Conservation (phyloP, 2,329 filamentous ascomycete genomes). For the Rhynchosporium graminicola region DNA sequence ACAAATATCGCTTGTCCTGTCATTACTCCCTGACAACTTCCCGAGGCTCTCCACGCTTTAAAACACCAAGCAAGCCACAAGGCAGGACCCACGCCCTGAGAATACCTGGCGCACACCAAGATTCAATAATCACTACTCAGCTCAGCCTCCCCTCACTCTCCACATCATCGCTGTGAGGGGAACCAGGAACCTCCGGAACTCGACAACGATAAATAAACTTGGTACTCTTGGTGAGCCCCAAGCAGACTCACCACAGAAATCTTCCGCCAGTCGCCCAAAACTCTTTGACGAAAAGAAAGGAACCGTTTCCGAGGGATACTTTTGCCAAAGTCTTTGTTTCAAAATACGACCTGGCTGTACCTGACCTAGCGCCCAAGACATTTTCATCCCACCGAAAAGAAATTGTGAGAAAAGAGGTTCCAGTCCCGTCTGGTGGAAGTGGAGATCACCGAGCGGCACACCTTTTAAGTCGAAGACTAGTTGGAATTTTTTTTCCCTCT, state of each 20-base stretch:
- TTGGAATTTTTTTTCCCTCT: no score
- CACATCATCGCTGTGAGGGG: background rate
- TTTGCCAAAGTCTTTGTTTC: no score
- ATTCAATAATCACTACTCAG: background rate
- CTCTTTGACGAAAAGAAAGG: no score
- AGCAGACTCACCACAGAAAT: background rate
- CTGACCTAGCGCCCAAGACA: no score
- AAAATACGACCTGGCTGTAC: no score
- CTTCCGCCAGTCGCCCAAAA: background rate
- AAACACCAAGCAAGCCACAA: conserved; percentile 14
- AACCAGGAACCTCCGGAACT: background rate
- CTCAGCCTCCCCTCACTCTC: background rate
- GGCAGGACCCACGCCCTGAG: background rate
- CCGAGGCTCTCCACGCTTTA: background rate
- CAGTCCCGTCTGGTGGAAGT: no score
- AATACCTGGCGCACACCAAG: background rate
- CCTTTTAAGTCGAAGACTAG: no score
- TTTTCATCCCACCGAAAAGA: no score
- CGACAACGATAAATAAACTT: background rate
- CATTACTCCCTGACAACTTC: background rate
- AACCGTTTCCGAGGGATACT: no score
- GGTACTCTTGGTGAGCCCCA: no score
- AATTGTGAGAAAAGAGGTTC: no score
- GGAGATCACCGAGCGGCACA: no score
- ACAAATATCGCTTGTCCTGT: background rate